Evolutionary conservation across 2,329 filamentous ascomycete species (phyloP), one percentile per base, ranked within the genome.

Genomic region (Neonectria neomacrospora): DNA sequence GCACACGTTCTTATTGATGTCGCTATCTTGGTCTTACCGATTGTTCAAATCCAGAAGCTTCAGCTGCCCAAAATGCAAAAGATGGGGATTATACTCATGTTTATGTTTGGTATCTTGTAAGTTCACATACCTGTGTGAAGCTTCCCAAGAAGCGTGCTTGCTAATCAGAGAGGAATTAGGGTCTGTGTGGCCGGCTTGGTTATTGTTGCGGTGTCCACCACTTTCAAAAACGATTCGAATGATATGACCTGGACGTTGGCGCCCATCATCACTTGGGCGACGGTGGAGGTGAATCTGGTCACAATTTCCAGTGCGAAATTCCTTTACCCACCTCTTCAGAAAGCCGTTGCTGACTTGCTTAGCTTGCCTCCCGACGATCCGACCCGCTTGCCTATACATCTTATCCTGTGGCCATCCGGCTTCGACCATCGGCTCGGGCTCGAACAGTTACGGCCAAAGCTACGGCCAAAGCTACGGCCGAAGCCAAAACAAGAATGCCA

Each of bases 1-100:
- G 67, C 69, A 0, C 77, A 79, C 37, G 62, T 76, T 2, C 22
- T 75, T 1, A 67, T 79, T 12, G 77, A 79, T 5, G 37, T 78
- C 3, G 61, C 54, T 11, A 76, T 79, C 14, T 54, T 79, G 3
- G 60, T 65, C 1, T 62, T 79, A 0, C 76, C 76, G 0, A 63
- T 76, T 3, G 48, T 77, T 6, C 73, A 78, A 50, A 69, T 79
- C 6, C 59, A 59, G 7, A 75, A 74, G 30, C 50, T 79, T 1
- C 67, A 74, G 12, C 61, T 78, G 2, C 74, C 72, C 3, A 2
- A 30, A 0, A n/a, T 66, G 2, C 75, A 77, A 39, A 76, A 71
- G 47, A 42, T 75, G 1, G 74, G 71, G 3, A 70, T 76, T 5
- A 65, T 68, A 12, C 42, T 71, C 8, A 70, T 77, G 64, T 76